phyloP scores from a whole-genome alignment of 768 basidiomycete genomes.

The Pisolithus sp. region DNA sequence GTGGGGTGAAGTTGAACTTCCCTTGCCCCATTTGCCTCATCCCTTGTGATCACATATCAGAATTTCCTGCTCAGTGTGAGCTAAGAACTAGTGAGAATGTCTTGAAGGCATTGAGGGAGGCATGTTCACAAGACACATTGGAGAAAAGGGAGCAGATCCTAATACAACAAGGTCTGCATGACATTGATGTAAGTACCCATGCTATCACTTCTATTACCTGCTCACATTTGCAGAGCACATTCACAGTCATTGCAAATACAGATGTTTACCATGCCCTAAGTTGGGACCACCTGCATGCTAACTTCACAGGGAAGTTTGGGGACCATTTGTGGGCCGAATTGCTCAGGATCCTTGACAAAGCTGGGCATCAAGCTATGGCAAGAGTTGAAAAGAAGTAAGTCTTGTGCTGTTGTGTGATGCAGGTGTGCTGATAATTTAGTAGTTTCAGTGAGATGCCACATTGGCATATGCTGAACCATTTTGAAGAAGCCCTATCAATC shows the following conservation, averaged over 20 bases:
- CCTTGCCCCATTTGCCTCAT: background rate
- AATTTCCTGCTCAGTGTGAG: constrained; percentile 4
- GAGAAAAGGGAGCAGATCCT: too few relatives aligned
- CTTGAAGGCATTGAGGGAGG: constrained; percentile 7
- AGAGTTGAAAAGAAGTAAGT: too few relatives aligned
- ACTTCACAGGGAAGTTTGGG: constrained; percentile 27
- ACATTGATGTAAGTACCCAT: too few relatives aligned
- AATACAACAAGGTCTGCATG: too few relatives aligned
- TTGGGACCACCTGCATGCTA: constrained; percentile 36
- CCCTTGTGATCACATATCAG: background rate
- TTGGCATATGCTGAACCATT: constrained; percentile 31
- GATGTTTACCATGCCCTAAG: constrained; percentile 30
- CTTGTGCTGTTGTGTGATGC: too few relatives aligned
- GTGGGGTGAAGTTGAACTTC: constrained; percentile 28
- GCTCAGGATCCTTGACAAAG: constrained; percentile 11
- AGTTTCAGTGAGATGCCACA: constrained; percentile 25
- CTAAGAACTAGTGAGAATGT: constrained; percentile 15
- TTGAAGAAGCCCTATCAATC: constrained; percentile 16
- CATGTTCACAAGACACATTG: background rate
- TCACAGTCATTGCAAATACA: constrained; percentile 29
- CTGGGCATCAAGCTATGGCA: too few relatives aligned
- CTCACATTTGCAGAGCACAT: constrained; percentile 20
- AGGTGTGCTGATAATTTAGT: background rate
- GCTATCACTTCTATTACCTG: background rate
- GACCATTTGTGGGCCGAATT: constrained; percentile 28